Percentiles rank a stretch among this genome's conserved stretches.
These are phyloP conservation scores for Symmetrospora coprosmae DNA, from an alignment of 768 basidiomycete genomes.

Conservation along the genomic window DNA sequence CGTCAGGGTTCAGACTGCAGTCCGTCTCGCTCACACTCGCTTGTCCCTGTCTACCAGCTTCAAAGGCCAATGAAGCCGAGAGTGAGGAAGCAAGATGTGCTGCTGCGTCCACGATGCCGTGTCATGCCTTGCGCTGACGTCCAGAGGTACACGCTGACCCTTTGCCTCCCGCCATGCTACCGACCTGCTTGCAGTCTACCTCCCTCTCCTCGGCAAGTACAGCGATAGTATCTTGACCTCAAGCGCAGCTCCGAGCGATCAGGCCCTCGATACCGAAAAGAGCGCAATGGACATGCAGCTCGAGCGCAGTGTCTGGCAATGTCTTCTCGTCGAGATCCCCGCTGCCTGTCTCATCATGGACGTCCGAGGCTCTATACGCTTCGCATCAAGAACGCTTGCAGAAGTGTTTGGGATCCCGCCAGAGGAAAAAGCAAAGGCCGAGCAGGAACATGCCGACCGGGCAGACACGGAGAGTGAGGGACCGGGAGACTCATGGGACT, in stretches of 20 bases:
- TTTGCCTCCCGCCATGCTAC: no score
- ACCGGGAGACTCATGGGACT: background rate
- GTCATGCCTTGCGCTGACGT: no score
- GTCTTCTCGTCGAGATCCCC: background rate
- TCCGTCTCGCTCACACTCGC: no score
- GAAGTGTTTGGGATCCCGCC: background rate
- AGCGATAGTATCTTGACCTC: background rate
- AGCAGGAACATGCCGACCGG: no score
- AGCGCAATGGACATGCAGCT: background rate
- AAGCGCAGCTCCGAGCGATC: background rate
- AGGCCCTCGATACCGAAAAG: background rate
- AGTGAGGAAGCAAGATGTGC: no score
- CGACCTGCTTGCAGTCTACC: background rate
- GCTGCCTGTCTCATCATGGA: background rate
- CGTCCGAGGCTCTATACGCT: background rate
- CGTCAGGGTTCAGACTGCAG: no score
- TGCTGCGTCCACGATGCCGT: no score
- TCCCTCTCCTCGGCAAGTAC: background rate
- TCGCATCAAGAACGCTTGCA: background rate
- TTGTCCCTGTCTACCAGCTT: no score
- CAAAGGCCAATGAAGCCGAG: no score
- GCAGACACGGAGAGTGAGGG: no score
- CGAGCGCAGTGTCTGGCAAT: background rate
- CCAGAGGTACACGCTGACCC: no score
- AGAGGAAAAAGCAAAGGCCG: no score